Base-by-base conservation (phyloP, 2,329 filamentous ascomycete species). In the Fusarium nanum region DNA sequence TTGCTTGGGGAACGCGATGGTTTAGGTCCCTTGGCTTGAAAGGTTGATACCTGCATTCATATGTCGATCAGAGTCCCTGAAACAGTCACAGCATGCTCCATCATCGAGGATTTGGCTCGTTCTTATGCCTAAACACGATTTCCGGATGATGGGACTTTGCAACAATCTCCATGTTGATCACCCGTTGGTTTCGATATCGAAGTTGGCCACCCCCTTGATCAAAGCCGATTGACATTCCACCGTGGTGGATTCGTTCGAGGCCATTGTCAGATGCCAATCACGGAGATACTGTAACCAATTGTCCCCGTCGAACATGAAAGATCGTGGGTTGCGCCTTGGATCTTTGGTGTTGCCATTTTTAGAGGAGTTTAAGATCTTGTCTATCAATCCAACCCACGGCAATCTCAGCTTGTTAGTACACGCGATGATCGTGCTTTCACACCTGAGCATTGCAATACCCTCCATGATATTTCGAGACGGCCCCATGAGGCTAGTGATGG, bases 151-250 rank as follows among this genome's bases (percentile, higher is more conserved):
- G 46, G 45, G 44, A 41, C 53, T 52, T 50, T 48, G 44, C 34
- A 34, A 65, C 27, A 57, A 61, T 68, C 22, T 34, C 61, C 52
- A 52, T 71, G 59, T 50, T 28, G 68, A 70, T 68, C 59, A 48
- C 44, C 55, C 47, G 47, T 65, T 57, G 18, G 27, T 23, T 12
- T 64, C 34, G 10, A 56, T 25, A 54, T 47, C 32, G 34, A 18
- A 41, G 12, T 47, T 64, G 42, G 44, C 44, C 56, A 46, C 23
- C 46, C 61, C 42, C 46, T 45, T 53, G 40, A 25, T 30, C 23
- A 44, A 30, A 37, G 25, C 27, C 14, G 55, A 52, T 60, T 22
- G 34, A 44, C 20, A 30, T 45, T 54, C 46, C 22, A 42, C 42
- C 32, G n/a, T 18, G 22, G 56, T 56, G 45, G 48, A 13, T 54